phyloP scores from a whole-genome alignment of 164 flowering plant genomes.

The Vitis rupestris region DNA sequence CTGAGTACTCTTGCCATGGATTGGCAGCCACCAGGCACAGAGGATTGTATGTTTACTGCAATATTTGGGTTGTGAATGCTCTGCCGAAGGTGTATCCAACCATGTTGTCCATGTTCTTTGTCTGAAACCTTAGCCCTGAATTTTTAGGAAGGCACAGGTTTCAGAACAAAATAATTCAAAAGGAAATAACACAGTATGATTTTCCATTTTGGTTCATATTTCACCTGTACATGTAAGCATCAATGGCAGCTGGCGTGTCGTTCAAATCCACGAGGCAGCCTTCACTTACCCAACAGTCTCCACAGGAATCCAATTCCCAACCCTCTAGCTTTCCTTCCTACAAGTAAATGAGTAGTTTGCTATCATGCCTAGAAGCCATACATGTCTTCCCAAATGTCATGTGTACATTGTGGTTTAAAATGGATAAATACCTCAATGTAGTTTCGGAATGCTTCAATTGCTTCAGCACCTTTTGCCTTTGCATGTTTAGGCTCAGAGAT shows the following conservation, averaged over 20 bases:
- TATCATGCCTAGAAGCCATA: no score
- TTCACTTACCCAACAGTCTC: conserved; percentile 93
- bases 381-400: background rate
- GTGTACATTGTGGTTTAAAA: background rate
- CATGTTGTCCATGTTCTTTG: conserved; percentile 56
- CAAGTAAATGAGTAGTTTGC: background rate
- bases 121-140: conserved; percentile 70
- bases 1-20: conserved; percentile 48
- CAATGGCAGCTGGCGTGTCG: conserved; percentile 66
- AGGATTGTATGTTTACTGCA: conserved; percentile 82
- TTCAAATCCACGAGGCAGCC: conserved; percentile 88
- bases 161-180: background rate
- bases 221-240: conserved; percentile 94
- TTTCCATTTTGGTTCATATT: background rate
- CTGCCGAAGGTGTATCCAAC: conserved; percentile 87
- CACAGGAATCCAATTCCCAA: conserved; percentile 84
- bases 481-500: conserved; percentile 62
- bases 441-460: conserved; percentile 61
- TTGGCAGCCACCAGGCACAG: conserved; percentile 66
- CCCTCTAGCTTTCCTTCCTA: conserved; percentile 72
- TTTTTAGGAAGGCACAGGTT: background rate
- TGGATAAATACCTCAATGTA: conserved; percentile 53
- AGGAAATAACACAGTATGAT: background rate
- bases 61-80: conserved; percentile 94
- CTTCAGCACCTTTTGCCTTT: conserved; percentile 61